These are phyloP conservation scores for Candida berthetii DNA, from an alignment of 805 yeast species.

Conservation along the genomic window DNA sequence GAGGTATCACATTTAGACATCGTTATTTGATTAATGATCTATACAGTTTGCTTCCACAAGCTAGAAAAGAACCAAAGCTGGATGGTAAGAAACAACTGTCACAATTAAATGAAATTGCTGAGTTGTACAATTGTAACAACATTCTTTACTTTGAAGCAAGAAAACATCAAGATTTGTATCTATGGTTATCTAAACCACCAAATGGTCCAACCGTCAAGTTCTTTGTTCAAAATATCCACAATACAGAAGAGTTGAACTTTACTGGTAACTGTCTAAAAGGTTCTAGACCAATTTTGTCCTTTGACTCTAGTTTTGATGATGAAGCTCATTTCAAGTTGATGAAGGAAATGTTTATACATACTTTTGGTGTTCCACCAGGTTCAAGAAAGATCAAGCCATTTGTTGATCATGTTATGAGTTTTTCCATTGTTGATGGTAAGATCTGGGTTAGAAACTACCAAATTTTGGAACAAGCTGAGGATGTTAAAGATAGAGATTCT, in stretches of 20 bases:
- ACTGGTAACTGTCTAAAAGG: conserved; percentile 96
- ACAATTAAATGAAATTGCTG: conserved; percentile 93
- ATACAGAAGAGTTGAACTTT: conserved; percentile 92
- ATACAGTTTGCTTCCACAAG: conserved; percentile 77
- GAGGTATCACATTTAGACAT: conserved; percentile 94
- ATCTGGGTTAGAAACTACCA: conserved; percentile 96
- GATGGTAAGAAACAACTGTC: conserved; percentile 87
- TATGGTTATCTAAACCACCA: conserved; percentile 95
- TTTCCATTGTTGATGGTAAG: conserved; percentile 87
- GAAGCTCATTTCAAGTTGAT: conserved; percentile 65
- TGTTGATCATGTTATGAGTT: conserved; percentile 90
- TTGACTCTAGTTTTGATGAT: conserved; percentile 72
- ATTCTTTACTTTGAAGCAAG: conserved; percentile 91
- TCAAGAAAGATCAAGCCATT: conserved; percentile 94
- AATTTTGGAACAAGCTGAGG: conserved; percentile 59
- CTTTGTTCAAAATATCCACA: conserved; percentile 90
- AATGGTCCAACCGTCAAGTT: conserved; percentile 96
- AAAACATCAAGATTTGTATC: conserved; percentile 89
- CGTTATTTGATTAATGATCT: conserved; percentile 89
- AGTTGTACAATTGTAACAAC: conserved; percentile 94
- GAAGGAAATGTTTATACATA: conserved; percentile 77
- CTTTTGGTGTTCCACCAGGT: conserved; percentile 92
- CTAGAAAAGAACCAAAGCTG: conserved; percentile 92
- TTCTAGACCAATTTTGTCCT: conserved; percentile 87
- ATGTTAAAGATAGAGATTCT: conserved; percentile 47